phyloP scores from a whole-genome alignment of 148 eudicot species.

The Nepenthes gracilis region DNA sequence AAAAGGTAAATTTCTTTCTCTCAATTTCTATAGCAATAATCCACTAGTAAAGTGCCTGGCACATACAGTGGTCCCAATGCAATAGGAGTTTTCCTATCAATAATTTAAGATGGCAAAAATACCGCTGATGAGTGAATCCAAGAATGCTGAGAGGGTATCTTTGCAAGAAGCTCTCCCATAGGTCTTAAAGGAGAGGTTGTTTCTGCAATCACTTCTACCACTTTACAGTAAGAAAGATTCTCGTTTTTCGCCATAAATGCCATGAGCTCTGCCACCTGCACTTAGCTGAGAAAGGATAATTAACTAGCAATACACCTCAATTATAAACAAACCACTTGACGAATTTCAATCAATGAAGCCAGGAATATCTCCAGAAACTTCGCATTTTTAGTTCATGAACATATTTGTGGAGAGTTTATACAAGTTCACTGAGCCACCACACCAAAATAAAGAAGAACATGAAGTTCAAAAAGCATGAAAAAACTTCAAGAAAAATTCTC shows the following conservation, averaged over 20 bases:
- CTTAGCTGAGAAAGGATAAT: constrained; percentile 11
- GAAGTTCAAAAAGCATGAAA: no score
- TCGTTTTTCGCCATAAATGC: constrained; percentile 70
- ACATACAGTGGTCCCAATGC: no score
- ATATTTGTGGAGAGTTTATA: no score
- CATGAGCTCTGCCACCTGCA: constrained; percentile 82
- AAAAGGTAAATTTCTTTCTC: no score
- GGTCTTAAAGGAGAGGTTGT: constrained; percentile 80
- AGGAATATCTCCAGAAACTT: no score
- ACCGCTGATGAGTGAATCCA: constrained; percentile 35
- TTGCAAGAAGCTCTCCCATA: constrained; percentile 53
- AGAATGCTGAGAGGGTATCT: constrained; percentile 57
- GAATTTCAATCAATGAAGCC: not conserved
- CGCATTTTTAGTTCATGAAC: no score
- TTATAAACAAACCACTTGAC: not conserved
- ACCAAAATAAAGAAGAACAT: no score
- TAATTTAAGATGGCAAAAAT: not conserved
- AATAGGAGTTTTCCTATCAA: no score
- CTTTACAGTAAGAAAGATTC: constrained; percentile 66
- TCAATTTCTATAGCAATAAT: no score
- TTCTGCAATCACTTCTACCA: constrained; percentile 84
- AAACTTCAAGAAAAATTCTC: no score
- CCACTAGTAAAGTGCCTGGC: no score
- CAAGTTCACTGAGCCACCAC: no score
- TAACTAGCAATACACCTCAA: not conserved